Base-by-base conservation (phyloP, 73 alveolate genomes). In the Symbiodinium natans region DNA sequence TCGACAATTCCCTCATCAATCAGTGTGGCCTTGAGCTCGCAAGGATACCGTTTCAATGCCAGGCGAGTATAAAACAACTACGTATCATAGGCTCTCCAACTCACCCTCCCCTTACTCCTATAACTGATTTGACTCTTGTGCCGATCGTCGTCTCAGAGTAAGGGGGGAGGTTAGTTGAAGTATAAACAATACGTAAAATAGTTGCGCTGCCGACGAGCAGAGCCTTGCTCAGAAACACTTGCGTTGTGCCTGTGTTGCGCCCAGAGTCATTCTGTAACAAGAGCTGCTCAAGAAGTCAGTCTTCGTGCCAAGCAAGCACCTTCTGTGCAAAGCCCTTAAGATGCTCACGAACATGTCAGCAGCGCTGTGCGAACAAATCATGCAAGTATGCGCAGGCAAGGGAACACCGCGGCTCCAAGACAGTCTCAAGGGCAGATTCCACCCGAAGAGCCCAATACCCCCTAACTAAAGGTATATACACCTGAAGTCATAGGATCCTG, bases 321-420 rank as follows among this genome's bases (percentile, higher is more conserved):
- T 46, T 46, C 59, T 9, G 13, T 46, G 59, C 13, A 13, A 46
- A 46, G 6, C 59, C 59, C n/a, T n/a, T n/a, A n/a, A n/a, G n/a
- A n/a, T n/a, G 80, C 80, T 63, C 80, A 29, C 80, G 80, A 63
- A 63, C 80, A 29, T 29, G 38, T 27, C 80, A 29, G 80, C 80
- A 63, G 80, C 80, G 33, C 80, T 63, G 80, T 63, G 71, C 71
- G 80, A 23, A 63, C 80, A 9, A 36, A 36, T 27, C 80, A 63
- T 63, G 80, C 80, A 63, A 63, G 27, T 36, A 63, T 23, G 29
- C 80, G 33, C 80, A 63, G 40, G 80, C 40, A 63, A 63, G 80
- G 80, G 80, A 63, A 63, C 80, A 63, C 19, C 80, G 80, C 19
- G 80, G 80, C 80, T 63, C 80, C 80, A 63, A 63, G 80, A 63